Evolutionary conservation across 768 basidiomycete species (phyloP), one percentile per base, ranked within the genome.

Genomic region (Gelatoporia subvermispora): DNA sequence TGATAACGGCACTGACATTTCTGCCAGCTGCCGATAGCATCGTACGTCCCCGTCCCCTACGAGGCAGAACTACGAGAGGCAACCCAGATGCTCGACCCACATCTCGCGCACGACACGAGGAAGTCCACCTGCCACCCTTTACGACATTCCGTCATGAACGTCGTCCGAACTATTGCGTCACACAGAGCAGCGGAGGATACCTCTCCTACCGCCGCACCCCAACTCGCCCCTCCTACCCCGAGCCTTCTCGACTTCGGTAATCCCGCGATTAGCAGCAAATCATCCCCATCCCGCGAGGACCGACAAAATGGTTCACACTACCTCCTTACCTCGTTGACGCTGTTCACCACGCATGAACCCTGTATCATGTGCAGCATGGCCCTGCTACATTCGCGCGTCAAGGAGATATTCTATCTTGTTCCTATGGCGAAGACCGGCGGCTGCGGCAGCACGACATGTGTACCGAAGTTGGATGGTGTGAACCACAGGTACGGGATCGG

Each of bases 311-410:
- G 89, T 13, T 70, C 83, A 1, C 85, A 88, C 60, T 99, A 99
- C 66, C 83, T 97, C 38, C 75, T 98, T 21, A 97, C 93, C 0
- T 82, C 83, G 2, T 76, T 83, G 16, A 81, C 84, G 1, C 72
- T 97, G 21, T 98, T 98, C 71, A 80, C 82, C 45, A 91, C 92
- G 9, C 95, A 99, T 67, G 96, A 99, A 58, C 96, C 96, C 0
- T 99, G 96, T 58, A 78, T 99, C 48, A 93, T 98, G 91, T 99
- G 96, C 65, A 81, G 84, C 58, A 99, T 99, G 96, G 91, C 93
- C 2, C 69, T 98, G 18, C 70, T 96, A 5, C 96, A 99, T 66
- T 93, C 90, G 1, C 81, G 96, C n/a, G 91, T 97, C 48, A 85
- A 87, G 58, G 84, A 93, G 51, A 77, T 98, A 5, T 76, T 90